A percentile compares a stretch with the other conserved stretches of the same genome.
These are phyloP conservation scores for Plasmodium billcollinsi DNA, from an alignment of 169 alveolate species.

Conservation along the genomic window DNA sequence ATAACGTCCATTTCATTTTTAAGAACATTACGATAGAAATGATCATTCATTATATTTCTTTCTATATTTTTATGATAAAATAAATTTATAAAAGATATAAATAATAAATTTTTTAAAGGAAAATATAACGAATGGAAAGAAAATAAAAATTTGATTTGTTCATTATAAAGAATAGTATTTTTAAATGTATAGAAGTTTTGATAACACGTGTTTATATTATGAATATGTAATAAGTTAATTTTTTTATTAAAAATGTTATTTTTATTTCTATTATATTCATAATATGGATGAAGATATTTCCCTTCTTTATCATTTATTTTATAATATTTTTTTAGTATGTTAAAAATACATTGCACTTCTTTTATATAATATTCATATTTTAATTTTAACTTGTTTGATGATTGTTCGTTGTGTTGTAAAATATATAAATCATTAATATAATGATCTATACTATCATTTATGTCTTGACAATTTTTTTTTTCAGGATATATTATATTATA, in stretches of 20 bases:
- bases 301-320: background rate
- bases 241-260: background rate
- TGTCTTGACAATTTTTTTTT: background rate
- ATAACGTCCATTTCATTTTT: slow-evolving; percentile 56
- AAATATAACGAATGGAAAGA: slow-evolving; percentile 46
- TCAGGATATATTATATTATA: slow-evolving; percentile 7
- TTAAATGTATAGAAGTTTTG: slow-evolving; percentile 33
- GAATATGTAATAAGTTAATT: no score
- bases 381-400: slow-evolving; percentile 29
- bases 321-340: background rate
- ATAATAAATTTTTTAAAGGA: slow-evolving; percentile 47
- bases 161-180: slow-evolving; percentile 24
- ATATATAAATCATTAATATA: background rate
- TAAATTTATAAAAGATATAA: slow-evolving; percentile 34
- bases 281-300: background rate
- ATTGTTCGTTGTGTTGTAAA: slow-evolving; percentile 9
- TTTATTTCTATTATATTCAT: background rate
- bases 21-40: slow-evolving; percentile 33
- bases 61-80: slow-evolving; percentile 19
- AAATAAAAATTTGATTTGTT: slow-evolving; percentile 40
- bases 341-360: slow-evolving; percentile 50
- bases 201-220: slow-evolving; percentile 13
- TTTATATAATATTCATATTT: slow-evolving; percentile 44
- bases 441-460: background rate
- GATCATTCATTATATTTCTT: slow-evolving; percentile 9